Evolutionary conservation across 441 rosid species (phyloP).

Genomic region (Adansonia madagascariensis): DNA sequence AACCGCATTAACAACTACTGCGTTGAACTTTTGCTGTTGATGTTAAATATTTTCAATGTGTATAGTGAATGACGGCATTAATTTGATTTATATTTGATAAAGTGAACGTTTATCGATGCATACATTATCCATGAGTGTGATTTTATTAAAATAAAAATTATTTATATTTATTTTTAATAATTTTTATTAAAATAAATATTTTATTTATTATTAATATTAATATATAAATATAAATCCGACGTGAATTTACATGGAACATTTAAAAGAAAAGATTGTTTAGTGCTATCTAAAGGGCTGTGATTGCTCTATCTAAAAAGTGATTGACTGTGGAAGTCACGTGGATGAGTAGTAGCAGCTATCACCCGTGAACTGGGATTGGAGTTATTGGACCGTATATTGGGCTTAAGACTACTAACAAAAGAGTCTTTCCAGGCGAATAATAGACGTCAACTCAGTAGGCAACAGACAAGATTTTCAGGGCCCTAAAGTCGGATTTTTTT

Average conservation of each 20-base stretch:
- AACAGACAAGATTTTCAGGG: neutral
- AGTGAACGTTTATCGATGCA: too few relatives aligned
- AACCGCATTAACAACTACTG: constrained; percentile 20
- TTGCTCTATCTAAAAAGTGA: neutral
- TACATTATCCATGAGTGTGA: too few relatives aligned
- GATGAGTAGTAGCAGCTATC: neutral
- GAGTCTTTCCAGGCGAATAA: neutral
- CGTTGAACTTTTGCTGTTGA: constrained; percentile 8
- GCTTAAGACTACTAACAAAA: neutral
- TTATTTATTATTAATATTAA: too few relatives aligned
- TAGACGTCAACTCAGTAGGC: neutral
- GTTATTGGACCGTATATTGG: neutral
- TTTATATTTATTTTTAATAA: too few relatives aligned
- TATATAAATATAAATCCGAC: neutral
- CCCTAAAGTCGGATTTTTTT: neutral
- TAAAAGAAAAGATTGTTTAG: neutral
- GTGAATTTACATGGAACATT: neutral
- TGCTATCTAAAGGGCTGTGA: neutral
- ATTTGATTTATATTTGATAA: neutral
- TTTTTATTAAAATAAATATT: too few relatives aligned
- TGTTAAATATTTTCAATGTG: neutral
- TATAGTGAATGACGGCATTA: neutral
- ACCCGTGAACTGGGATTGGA: constrained; percentile 1
- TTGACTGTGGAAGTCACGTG: neutral
- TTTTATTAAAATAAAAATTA: too few relatives aligned